These are phyloP conservation scores for Globisporangium barbulae DNA, from an alignment of 352 stramenopile species.

Conservation along the genomic window DNA sequence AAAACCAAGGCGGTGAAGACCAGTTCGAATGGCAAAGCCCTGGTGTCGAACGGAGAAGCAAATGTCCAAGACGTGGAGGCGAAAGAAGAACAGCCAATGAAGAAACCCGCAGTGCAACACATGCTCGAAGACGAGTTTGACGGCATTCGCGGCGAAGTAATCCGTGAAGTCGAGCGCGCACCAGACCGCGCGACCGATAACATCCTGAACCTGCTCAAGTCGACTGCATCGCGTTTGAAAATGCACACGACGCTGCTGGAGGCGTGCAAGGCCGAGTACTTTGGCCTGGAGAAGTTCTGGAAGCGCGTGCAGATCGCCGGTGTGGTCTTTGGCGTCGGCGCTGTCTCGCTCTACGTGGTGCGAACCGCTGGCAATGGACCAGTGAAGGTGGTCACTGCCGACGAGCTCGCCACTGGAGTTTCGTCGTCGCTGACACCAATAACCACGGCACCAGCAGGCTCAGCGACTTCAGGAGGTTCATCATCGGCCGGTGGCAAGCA, in stretches of 20 bases:
- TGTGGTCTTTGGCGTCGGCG: slow-evolving; percentile 52
- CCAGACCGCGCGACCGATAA: slow-evolving; percentile 84
- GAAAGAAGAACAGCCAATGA: slow-evolving; percentile 7
- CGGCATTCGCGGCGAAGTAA: slow-evolving; percentile 77
- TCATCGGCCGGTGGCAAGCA: slow-evolving; percentile 17
- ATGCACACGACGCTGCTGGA: slow-evolving; percentile 83
- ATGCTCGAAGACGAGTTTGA: slow-evolving; percentile 88
- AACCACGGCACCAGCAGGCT: neutral
- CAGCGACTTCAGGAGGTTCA: neutral
- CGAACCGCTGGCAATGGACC: slow-evolving; percentile 49
- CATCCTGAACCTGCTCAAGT: slow-evolving; percentile 76
- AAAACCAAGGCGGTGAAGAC: slow-evolving; percentile 9
- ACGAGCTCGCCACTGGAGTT: slow-evolving; percentile 18
- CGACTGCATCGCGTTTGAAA: slow-evolving; percentile 74
- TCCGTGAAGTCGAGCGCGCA: slow-evolving; percentile 77
- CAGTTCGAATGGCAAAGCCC: slow-evolving; percentile 16
- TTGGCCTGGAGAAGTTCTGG: slow-evolving; percentile 69
- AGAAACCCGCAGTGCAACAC: slow-evolving; percentile 40
- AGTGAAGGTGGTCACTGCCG: slow-evolving; percentile 28
- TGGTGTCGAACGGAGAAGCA: slow-evolving; percentile 4
- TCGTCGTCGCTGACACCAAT: slow-evolving; percentile 11
- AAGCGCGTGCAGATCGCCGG: slow-evolving; percentile 67
- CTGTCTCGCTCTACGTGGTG: slow-evolving; percentile 73
- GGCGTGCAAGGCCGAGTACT: slow-evolving; percentile 74
- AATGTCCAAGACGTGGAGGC: slow-evolving; percentile 4